Evolutionary conservation across 179 eudicot species (phyloP), one percentile per base, ranked within the genome.

Genomic region (Spergularia azorica): DNA sequence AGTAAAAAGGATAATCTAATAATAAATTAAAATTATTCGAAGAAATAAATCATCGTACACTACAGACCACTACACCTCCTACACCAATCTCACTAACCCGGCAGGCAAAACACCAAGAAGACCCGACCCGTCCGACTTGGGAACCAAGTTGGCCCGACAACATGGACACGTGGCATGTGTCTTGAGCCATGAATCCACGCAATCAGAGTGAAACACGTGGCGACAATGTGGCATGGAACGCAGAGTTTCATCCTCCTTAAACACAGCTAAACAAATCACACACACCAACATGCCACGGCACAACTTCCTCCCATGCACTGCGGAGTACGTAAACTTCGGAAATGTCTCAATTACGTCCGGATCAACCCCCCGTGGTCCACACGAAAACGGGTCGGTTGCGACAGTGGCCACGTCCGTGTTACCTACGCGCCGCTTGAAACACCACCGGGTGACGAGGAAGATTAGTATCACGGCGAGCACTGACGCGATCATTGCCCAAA

Each of bases 181-280:
- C 48, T 63, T 75, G 0, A 85, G 83, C 87, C 87, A 85, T 0
- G 83, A 63, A 62, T 76, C 79, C 2, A 79, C 79, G 32, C 82
- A 84, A 11, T 75, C 72, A 50, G 76, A 72, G 15, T 85, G 87
- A 16, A 85, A 85, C 72, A 75, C 71, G 75, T 81, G 83, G 8
- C 74, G 51, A 17, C 90, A 76, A 6, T 65, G 76, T 2, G 80
- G 89, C 69, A 67, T 80, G 38, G 18, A 87, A 83, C 78, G 87
- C 85, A 67, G 79, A 79, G 88, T 89, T 54, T 92, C 97, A 15
- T 75, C 88, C 11, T 85, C 89, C 59, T 87, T 86, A 46, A 89
- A 92, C 55, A 86, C 90, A 63, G 80, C 88, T 41, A 92, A 59
- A 60, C 97, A 92, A 36, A 92, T 88, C 6, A 90, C 97, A 71